Evolutionary conservation across 73 alveolate species (phyloP), one percentile per base, ranked within the genome.

Genomic region (Tetrahymena malaccensis): DNA sequence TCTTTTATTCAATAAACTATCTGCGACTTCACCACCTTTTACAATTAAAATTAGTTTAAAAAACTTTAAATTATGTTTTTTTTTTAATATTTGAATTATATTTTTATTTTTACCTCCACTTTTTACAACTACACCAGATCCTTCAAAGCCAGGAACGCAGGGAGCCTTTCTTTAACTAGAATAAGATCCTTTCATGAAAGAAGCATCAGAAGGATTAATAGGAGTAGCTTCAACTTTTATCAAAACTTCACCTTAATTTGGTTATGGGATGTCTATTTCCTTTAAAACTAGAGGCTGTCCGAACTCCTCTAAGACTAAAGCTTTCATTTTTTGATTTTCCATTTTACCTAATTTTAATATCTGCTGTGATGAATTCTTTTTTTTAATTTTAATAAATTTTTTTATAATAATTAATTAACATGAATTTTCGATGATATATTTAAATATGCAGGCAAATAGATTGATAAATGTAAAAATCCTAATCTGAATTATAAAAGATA

Each of bases 151-250:
- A 25, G 97, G 97, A 95, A 95, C 97, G 34, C 95, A 89, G 19
- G 97, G 97, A 89, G 85, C 43, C 22, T 95, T n/a, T 95, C 94
- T 96, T 55, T 35, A 34, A 27, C 98, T 96, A 15, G 94, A 85
- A 96, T 98, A 97, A n/a, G 96, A 43, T 25, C 99, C 99, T 55
- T 94, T 58, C 27, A 98, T 43, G 96, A 94, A 95, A 35, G 96
- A 96, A 43, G 96, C 58, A 93, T 98, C 99, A 85, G 98, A 94
- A 22, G 99, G 99, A 95, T 98, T 98, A 83, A 98, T 97, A 13
- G 99, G 99, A 35, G 98, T 98, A 27, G 98, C 84, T 93, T 98
- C 99, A 25, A 98, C 99, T 93, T 95, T 98, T 43, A 98, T 96
- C 35, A 98, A 95, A 10, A 98, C 99, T 94, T 98, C 97, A 9